Base-by-base conservation (phyloP, 176 grass and related monocot genomes). In the Elaeis guineensis region DNA sequence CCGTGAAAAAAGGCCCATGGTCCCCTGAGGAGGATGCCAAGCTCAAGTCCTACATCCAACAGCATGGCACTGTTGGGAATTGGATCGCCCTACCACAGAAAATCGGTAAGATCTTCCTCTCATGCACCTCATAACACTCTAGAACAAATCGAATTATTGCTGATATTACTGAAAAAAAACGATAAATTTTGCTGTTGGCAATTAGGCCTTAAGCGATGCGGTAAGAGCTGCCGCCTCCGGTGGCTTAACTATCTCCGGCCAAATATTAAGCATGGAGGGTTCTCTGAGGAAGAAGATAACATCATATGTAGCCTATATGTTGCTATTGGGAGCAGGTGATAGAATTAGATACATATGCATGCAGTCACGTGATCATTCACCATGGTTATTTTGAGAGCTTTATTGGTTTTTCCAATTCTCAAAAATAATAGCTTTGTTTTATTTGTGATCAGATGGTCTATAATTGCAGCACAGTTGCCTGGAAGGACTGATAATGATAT, bases 181-280 rank as follows among this genome's bases (percentile, higher is more conserved):
- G 23, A 22, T 12, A 14, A 44, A 3, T 44, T 44, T 44, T 44
- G 1, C 19, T 22, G 55, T 1, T 21, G 55, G 55, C 18, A 28
- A 39, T 25, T 63, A 79, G 76, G 76, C 9, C 76, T 79, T 6
- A 79, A 79, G 21, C 53, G 76, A 66, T 79, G 76, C 19, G 76
- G 76, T 19, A 79, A 79, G 44, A 79, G 76, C 64, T 79, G 76
- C 48, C 68, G 76, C 19, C 76, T 79, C 54, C 76, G 82, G 2
- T 85, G 82, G 82, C 73, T 85, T 49, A 85, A 85, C 64, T 85
- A 85, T 64, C 85, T 89, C 54, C 80, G 85, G 16, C 85, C 85
- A 2, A 75, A 67, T 30, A 68, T 89, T 56, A 78, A 82, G 3
- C 85, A 73, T 70, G 77, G 85, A 57, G 65, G 55, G 30, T 89